These are phyloP conservation scores for Pleoardoris graminearum DNA, from an alignment of 2,329 filamentous ascomycete genomes.

Conservation along the genomic window DNA sequence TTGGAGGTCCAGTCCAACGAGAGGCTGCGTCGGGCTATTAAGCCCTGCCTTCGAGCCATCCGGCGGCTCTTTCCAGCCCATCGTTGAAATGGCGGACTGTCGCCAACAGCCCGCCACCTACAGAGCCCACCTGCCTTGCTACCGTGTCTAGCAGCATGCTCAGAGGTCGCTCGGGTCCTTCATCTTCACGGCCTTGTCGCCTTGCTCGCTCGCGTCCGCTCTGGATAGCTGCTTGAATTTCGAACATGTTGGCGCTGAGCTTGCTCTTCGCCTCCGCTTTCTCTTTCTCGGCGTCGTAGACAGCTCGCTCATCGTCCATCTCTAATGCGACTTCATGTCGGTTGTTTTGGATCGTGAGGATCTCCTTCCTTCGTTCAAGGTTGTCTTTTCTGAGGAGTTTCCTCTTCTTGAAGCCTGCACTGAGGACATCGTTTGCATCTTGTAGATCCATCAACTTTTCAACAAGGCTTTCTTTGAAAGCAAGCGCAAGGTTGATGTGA, in stretches of 20 bases:
- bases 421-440: constrained; percentile 56
- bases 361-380: constrained; percentile 51
- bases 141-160: constrained; percentile 38
- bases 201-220: constrained; percentile 38
- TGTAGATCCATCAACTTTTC: constrained; percentile 56
- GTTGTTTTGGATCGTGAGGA: constrained; percentile 53
- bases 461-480: constrained; percentile 53
- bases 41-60: constrained; percentile 40
- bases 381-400: constrained; percentile 51
- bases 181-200: constrained; percentile 34
- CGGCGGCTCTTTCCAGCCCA: constrained; percentile 38
- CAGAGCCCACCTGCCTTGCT: constrained; percentile 31
- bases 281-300: constrained; percentile 32
- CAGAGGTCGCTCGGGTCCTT: constrained; percentile 38
- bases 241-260: constrained; percentile 38
- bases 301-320: constrained; percentile 53
- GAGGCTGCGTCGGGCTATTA: constrained; percentile 13
- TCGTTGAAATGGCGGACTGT: constrained; percentile 40
- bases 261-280: constrained; percentile 29
- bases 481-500: constrained; percentile 53
- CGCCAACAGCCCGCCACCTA: constrained; percentile 37
- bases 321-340: constrained; percentile 55
- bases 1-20: too few relatives aligned
- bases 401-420: constrained; percentile 50
- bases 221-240: constrained; percentile 43